Evolutionary conservation across 169 alveolate genomes (phyloP).

Genomic region (Sarcocystis neurona): DNA sequence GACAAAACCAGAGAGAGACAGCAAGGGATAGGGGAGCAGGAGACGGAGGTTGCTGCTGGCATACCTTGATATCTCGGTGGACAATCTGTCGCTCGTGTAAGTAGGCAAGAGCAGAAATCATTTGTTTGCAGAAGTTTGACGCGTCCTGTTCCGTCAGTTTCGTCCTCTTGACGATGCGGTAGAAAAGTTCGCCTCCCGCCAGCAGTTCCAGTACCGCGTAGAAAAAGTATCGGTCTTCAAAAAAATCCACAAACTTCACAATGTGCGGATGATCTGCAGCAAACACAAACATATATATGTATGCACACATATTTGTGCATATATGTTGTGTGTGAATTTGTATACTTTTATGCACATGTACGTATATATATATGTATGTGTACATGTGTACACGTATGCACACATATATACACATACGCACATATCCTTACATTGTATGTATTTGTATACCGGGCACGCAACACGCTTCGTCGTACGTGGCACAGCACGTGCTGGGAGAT

Average conservation of each 20-base stretch:
- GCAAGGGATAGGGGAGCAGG: not conserved
- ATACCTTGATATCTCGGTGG: slow-evolving; percentile 80
- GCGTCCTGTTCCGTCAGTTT: slow-evolving; percentile 74
- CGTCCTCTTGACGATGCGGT: slow-evolving; percentile 71
- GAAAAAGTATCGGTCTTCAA: slow-evolving; percentile 71
- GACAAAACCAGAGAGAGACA: not conserved
- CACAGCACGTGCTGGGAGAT: too few species aligned
- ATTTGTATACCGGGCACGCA: too few species aligned
- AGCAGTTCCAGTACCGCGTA: slow-evolving; percentile 77
- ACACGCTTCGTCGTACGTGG: too few species aligned
- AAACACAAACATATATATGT: not conserved
- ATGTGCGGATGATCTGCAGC: slow-evolving; percentile 64
- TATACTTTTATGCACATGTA: too few species aligned
- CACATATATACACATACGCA: too few species aligned
- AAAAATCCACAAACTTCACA: slow-evolving; percentile 72
- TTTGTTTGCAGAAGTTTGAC: slow-evolving; percentile 66
- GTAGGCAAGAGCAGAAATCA: slow-evolving; percentile 75
- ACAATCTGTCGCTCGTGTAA: slow-evolving; percentile 75
- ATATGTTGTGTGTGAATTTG: too few species aligned
- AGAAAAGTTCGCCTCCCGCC: slow-evolving; percentile 81
- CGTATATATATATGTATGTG: too few species aligned
- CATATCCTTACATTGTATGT: too few species aligned
- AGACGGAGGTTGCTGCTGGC: too few species aligned
- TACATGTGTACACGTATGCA: too few species aligned
- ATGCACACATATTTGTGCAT: not conserved